Conservation (phyloP, 2,329 filamentous ascomycete genomes). For the Fusarium sp. region DNA sequence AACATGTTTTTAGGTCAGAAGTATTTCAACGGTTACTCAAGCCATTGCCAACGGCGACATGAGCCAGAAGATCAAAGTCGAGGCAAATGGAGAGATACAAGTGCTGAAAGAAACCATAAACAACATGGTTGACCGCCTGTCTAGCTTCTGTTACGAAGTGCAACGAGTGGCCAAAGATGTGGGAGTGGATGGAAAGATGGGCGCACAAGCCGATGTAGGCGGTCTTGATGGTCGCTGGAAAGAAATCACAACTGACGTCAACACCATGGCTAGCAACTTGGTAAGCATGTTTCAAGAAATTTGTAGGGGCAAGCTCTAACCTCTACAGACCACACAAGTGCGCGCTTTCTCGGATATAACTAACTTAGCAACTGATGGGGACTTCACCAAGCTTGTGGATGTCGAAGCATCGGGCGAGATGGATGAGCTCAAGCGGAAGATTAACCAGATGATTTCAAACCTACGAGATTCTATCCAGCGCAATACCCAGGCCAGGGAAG, state of each 20-base stretch:
- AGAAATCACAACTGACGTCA: conserved; percentile 96
- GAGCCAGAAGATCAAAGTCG: conserved; percentile 94
- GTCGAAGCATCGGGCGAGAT: conserved; percentile 98
- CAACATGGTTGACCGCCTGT: conserved; percentile 96
- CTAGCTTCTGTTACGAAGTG: conserved; percentile 95
- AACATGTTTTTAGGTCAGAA: conserved; percentile 71
- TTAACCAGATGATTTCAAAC: conserved; percentile 99
- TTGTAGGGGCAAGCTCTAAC: conserved; percentile 7
- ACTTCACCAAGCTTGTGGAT: conserved; percentile 96
- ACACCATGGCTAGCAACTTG: conserved; percentile 84
- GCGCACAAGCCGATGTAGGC: conserved; percentile 93
- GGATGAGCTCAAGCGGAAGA: conserved; percentile 98
- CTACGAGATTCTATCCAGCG: conserved; percentile 95
- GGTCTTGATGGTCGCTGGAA: conserved; percentile 96
- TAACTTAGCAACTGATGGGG: conserved; percentile 95
- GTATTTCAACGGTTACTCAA: conserved; percentile 93
- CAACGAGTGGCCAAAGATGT: conserved; percentile 97
- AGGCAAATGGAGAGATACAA: conserved; percentile 94
- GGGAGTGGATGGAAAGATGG: conserved; percentile 98
- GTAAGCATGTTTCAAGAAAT: conserved; percentile 52
- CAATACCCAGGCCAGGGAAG: conserved; percentile 95
- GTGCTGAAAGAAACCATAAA: conserved; percentile 97
- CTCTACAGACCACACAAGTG: conserved; percentile 88
- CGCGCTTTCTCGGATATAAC: conserved; percentile 98
- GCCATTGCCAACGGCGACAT: conserved; percentile 96